These are phyloP conservation scores for Cladorrhinum samala DNA, from an alignment of 495 filamentous ascomycete genomes.

Conservation along the genomic window DNA sequence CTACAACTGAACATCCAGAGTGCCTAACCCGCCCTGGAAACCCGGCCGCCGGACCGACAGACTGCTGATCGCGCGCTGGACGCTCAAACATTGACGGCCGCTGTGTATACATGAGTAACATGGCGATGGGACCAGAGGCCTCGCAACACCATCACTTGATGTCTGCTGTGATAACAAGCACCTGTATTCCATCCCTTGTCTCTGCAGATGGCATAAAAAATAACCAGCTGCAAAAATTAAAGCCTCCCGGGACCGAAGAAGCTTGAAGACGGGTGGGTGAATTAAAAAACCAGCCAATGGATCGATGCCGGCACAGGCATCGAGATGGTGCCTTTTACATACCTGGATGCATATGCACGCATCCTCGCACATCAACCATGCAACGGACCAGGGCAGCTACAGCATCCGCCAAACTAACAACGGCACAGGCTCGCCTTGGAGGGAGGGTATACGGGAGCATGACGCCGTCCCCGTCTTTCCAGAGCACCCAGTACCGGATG, in stretches of 20 bases:
- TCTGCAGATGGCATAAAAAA: neutral
- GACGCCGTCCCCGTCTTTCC: slow-evolving; percentile 5
- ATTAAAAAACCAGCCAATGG: slow-evolving; percentile 18
- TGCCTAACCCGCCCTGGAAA: slow-evolving; percentile 13
- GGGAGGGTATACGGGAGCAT: slow-evolving; percentile 15
- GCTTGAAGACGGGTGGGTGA: neutral
- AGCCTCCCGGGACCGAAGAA: slow-evolving; percentile 7
- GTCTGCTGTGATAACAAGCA: neutral
- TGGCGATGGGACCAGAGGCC: neutral
- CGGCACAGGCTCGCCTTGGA: slow-evolving; percentile 11
- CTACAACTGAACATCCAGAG: slow-evolving; percentile 16
- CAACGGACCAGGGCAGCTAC: slow-evolving; percentile 5
- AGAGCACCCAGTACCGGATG: slow-evolving; percentile 7
- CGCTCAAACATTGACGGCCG: neutral
- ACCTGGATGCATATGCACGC: slow-evolving; percentile 16
- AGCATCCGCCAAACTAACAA: slow-evolving; percentile 14
- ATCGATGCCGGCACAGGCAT: slow-evolving; percentile 14
- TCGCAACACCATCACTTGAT: neutral
- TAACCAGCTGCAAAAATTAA: neutral
- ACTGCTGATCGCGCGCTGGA: slow-evolving; percentile 13
- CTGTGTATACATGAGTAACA: neutral
- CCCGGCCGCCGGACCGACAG: slow-evolving; percentile 1
- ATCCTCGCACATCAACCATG: slow-evolving; percentile 9
- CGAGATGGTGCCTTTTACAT: slow-evolving; percentile 14
- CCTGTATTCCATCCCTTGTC: neutral